Evolutionary conservation across 2,329 filamentous ascomycete genomes (phyloP), one percentile per base, ranked within the genome.

Genomic region (Cladosporium sp.): DNA sequence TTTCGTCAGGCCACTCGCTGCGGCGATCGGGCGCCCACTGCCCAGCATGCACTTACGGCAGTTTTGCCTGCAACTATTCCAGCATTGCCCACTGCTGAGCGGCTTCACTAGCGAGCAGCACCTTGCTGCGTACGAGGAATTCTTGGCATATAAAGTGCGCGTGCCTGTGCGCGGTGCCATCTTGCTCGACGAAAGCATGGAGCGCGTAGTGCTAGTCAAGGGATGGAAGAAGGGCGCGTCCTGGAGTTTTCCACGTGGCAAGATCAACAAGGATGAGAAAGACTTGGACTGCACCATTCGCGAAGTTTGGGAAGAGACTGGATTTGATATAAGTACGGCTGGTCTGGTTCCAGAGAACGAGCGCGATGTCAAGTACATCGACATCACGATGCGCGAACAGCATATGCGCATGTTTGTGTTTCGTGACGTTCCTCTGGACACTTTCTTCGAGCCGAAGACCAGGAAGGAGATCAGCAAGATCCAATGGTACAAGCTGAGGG

Each of bases 381-480:
- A 95, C 61, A 83, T 95, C 53, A 86, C 85, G 12, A 95, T 97
- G 83, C 80, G 88, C 61, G 89, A 96, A 66, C 92, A 97, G 70
- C 89, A 96, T 66, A 85, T 99, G 73, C 82, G 88, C 56, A 79
- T 99, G 30, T 99, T 93, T 65, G 87, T 97, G 43, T 95, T 99
- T 66, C 84, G 89, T 47, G 84, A 90, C 56, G 83, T 99, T 3
- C 88, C 90, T 12, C 87, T 88, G 76, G 85, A 96, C 61, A 92
- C 89, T 1, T 69, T 84, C 54, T 99, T 99, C 64, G 87, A 92
- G 68, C 89, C 95, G 3, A 85, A 85, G 60, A 97, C 93, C 5
- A 80, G 95, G 50, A 97, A 97, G 69, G 95, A 99, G 69, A 99
- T 99, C 64, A 95, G 92, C 70, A 95, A 89, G 70, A 96, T 99